Evolutionary conservation across 768 basidiomycete species (phyloP).

Genomic region (Russula compacta): DNA sequence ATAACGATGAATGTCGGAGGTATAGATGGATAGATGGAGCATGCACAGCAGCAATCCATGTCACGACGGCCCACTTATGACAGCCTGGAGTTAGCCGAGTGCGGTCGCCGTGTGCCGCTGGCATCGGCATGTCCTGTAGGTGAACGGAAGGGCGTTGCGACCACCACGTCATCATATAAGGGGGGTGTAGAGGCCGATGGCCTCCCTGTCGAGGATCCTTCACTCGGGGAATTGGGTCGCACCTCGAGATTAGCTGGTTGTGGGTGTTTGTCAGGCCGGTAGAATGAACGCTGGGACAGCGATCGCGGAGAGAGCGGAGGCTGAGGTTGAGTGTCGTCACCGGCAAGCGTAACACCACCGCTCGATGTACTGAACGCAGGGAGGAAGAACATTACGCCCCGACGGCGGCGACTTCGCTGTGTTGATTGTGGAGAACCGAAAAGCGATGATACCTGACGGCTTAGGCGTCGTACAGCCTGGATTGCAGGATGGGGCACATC

Average conservation of each 20-base stretch:
- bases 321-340: background rate
- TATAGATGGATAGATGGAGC: slow-evolving; percentile 17
- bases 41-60: slow-evolving; percentile 2
- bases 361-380: slow-evolving; percentile 54
- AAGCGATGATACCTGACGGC: slow-evolving; percentile 45
- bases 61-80: slow-evolving; percentile 5
- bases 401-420: slow-evolving; percentile 29
- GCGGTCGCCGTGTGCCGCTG: slow-evolving; percentile 14
- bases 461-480: slow-evolving; percentile 42
- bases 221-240: background rate
- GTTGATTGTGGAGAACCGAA: slow-evolving; percentile 24
- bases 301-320: background rate
- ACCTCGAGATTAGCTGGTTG: background rate
- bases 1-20: background rate
- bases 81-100: slow-evolving; percentile 7
- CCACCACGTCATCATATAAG: slow-evolving; percentile 11
- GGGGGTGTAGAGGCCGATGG: background rate
- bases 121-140: slow-evolving; percentile 2
- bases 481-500: slow-evolving; percentile 37
- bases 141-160: slow-evolving; percentile 1
- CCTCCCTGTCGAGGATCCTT: slow-evolving; percentile 1
- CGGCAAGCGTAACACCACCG: slow-evolving; percentile 25
- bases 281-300: slow-evolving; percentile 9
- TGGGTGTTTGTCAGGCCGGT: slow-evolving; percentile 11
- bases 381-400: slow-evolving; percentile 67